phyloP scores from a whole-genome alignment of 192 early-diverging fungal species.

The Powellomyces hirtus region DNA sequence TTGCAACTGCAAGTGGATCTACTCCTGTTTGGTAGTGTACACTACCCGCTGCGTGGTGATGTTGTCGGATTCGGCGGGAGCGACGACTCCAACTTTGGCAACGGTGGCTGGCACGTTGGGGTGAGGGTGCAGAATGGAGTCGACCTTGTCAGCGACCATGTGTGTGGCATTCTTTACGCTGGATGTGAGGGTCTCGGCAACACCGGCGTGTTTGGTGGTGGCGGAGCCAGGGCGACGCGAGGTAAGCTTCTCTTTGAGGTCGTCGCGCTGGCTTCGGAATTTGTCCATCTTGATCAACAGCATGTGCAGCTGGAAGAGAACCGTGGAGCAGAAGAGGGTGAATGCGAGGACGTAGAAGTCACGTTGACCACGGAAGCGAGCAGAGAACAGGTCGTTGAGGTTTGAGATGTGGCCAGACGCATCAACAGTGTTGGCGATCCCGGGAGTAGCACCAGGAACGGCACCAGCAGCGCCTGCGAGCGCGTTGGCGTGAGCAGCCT shows the following conservation, averaged over 20 bases:
- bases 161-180: conserved; percentile 2
- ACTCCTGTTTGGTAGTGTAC: background rate
- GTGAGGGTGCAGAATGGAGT: background rate
- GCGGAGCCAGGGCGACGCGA: background rate
- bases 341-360: conserved; percentile 32
- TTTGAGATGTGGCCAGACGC: conserved; percentile 14
- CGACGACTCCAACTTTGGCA: background rate
- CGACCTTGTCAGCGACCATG: conserved; percentile 1
- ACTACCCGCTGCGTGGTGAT: conserved; percentile 1
- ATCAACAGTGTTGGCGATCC: conserved; percentile 1
- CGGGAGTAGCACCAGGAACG: background rate
- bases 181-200: background rate
- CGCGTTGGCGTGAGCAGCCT: conserved; percentile 17
- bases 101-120: background rate
- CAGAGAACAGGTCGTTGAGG: conserved; percentile 27
- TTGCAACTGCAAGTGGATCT: no score
- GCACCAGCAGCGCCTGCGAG: conserved; percentile 10
- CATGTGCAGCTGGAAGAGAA: conserved; percentile 20
- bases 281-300: conserved; percentile 31
- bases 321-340: conserved; percentile 30
- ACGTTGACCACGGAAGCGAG: conserved; percentile 33
- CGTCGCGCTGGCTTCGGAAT: conserved; percentile 23
- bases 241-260: background rate
- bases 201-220: background rate
- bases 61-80: conserved; percentile 1